Conservation (phyloP, 202 grass and related monocot species). For the Setaria italica region DNA sequence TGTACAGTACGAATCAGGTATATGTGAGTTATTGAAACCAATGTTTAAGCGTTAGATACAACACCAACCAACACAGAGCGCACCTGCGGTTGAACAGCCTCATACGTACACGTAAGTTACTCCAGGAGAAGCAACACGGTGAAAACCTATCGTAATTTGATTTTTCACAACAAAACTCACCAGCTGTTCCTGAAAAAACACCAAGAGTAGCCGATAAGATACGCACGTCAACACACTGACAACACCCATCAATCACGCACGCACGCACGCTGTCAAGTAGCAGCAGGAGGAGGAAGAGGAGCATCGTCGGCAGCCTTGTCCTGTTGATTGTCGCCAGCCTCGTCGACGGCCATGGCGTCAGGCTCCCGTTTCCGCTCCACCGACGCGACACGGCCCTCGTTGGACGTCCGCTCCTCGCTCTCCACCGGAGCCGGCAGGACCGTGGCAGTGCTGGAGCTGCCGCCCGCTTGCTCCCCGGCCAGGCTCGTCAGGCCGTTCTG, state of each 20-base stretch:
- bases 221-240: not conserved
- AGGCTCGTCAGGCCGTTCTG: slow-evolving; percentile 74
- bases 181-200: slow-evolving; percentile 56
- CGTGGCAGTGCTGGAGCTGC: slow-evolving; percentile 52
- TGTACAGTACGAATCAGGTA: slow-evolving; percentile 10
- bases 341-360: slow-evolving; percentile 51
- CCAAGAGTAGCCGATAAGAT: slow-evolving; percentile 35
- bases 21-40: not conserved
- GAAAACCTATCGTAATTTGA: slow-evolving; percentile 49
- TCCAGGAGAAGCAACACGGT: slow-evolving; percentile 28
- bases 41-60: slow-evolving; percentile 38
- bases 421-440: slow-evolving; percentile 44
- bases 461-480: slow-evolving; percentile 65
- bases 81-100: slow-evolving; percentile 36
- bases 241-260: not conserved
- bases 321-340: slow-evolving; percentile 54
- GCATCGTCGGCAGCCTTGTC: slow-evolving; percentile 50
- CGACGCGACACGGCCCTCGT: slow-evolving; percentile 51
- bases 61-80: slow-evolving; percentile 34
- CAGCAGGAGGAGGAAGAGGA: not conserved
- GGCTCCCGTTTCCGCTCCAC: slow-evolving; percentile 48
- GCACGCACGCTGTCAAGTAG: slow-evolving; percentile 40
- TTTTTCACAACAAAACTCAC: slow-evolving; percentile 58
- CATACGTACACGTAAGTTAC: slow-evolving; percentile 54
- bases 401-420: slow-evolving; percentile 66